A percentile compares a stretch with the other conserved stretches of the same genome.
These are phyloP conservation scores for Suillus clintonianus DNA, from an alignment of 768 basidiomycete species.

Conservation along the genomic window DNA sequence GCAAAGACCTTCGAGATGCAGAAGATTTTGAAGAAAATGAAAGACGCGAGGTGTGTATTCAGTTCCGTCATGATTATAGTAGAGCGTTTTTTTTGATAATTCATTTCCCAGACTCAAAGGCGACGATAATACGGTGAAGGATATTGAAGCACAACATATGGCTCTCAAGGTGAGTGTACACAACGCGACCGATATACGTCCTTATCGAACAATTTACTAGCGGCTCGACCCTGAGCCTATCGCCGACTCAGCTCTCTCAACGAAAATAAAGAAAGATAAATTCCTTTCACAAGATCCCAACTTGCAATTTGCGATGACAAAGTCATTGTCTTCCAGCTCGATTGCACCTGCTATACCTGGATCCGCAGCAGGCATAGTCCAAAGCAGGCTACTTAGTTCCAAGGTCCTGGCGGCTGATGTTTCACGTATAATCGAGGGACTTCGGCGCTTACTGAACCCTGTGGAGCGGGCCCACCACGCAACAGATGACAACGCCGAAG, in stretches of 20 bases:
- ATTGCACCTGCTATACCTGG: constrained; percentile 39
- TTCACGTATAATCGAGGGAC: constrained; percentile 47
- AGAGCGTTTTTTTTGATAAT: background rate
- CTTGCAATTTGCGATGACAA: constrained; percentile 45
- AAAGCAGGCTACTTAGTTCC: constrained; percentile 74
- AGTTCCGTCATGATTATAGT: background rate
- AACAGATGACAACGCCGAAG: constrained; percentile 16
- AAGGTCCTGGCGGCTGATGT: constrained; percentile 70
- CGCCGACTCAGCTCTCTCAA: constrained; percentile 63
- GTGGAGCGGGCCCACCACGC: background rate
- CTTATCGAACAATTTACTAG: constrained; percentile 36
- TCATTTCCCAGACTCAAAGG: constrained; percentile 36
- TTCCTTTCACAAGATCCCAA: constrained; percentile 50
- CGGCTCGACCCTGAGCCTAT: constrained; percentile 57
- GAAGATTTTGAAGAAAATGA: constrained; percentile 81
- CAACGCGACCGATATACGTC: background rate
- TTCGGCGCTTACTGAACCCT: constrained; percentile 46
- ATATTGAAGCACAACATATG: constrained; percentile 61
- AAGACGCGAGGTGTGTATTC: constrained; percentile 56
- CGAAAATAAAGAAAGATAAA: constrained; percentile 76
- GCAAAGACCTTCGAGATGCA: constrained; percentile 80
- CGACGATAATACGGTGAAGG: constrained; percentile 37
- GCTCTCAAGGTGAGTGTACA: constrained; percentile 60
- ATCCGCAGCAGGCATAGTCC: constrained; percentile 57
- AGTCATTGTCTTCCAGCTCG: constrained; percentile 43